Conservation (phyloP, 1,284 basidiomycete genomes). For the Malassezia sp. region DNA sequence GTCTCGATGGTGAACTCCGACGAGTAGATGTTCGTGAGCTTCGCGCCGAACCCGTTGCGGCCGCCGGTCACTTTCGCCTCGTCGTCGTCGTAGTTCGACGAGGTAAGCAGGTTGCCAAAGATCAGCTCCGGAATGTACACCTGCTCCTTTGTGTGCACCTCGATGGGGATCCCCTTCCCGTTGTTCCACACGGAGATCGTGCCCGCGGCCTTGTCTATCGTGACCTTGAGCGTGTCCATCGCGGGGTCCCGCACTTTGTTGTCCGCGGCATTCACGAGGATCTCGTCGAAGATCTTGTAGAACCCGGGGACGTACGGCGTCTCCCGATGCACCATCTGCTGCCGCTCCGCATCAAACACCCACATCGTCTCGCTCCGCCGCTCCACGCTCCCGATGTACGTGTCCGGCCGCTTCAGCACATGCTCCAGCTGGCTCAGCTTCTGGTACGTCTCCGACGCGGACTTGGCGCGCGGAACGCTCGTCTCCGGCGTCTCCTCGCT, state of each 20-base stretch:
- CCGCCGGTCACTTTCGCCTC: slow-evolving; percentile 98
- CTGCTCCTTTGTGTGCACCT: slow-evolving; percentile 83
- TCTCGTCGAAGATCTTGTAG: slow-evolving; percentile 99
- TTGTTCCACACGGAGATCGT: slow-evolving; percentile 91
- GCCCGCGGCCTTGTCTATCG: slow-evolving; percentile 70
- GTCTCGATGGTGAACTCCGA: slow-evolving; percentile 95
- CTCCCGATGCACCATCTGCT: slow-evolving; percentile 51
- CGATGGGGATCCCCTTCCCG: slow-evolving; percentile 85
- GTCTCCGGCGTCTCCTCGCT: no score
- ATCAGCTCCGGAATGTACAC: slow-evolving; percentile 96
- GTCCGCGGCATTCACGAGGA: slow-evolving; percentile 96
- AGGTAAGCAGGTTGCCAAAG: slow-evolving; percentile 88
- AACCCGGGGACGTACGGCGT: slow-evolving; percentile 93
- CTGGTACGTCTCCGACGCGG: slow-evolving; percentile 79
- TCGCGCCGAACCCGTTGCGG: slow-evolving; percentile 91
- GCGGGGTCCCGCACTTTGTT: slow-evolving; percentile 62
- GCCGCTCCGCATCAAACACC: slow-evolving; percentile 36
- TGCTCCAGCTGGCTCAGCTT: slow-evolving; percentile 97
- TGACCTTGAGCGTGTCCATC: slow-evolving; percentile 48
- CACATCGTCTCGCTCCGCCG: slow-evolving; percentile 42
- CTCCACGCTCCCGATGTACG: slow-evolving; percentile 64
- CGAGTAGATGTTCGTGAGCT: slow-evolving; percentile 97
- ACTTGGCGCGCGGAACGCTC: no score
- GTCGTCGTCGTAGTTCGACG: slow-evolving; percentile 96
- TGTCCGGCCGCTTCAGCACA: slow-evolving; percentile 89